These are phyloP conservation scores for Lecanicillium sp. DNA, from an alignment of 2,329 filamentous ascomycete genomes.

Conservation along the genomic window DNA sequence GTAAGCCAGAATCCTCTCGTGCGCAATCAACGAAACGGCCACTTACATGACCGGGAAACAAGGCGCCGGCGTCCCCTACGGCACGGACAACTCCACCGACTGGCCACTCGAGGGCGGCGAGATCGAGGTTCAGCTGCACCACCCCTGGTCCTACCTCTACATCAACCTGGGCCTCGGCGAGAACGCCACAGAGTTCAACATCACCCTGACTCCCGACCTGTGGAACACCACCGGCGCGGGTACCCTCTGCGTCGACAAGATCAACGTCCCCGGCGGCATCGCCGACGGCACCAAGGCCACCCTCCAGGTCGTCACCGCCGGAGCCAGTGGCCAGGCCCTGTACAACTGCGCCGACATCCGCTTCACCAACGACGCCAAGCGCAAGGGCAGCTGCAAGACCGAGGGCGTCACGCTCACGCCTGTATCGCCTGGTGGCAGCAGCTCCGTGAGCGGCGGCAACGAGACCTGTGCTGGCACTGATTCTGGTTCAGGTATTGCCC, in stretches of 20 bases:
- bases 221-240: conserved; percentile 56
- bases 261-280: conserved; percentile 50
- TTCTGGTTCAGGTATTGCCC: no score
- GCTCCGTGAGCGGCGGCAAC: background rate
- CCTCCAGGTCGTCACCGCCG: conserved; percentile 63
- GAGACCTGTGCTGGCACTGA: conserved; percentile 9
- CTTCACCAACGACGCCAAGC: conserved; percentile 48
- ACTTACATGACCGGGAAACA: conserved; percentile 4
- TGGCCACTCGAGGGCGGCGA: conserved; percentile 48
- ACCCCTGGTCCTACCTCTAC: conserved; percentile 47
- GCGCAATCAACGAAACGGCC: background rate
- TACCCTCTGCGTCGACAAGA: conserved; percentile 57
- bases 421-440: conserved; percentile 24
- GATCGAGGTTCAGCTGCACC: conserved; percentile 43
- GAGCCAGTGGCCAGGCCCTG: conserved; percentile 51
- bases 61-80: conserved; percentile 45
- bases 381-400: conserved; percentile 31
- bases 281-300: conserved; percentile 57
- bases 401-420: conserved; percentile 37
- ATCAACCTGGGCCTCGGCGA: conserved; percentile 46
- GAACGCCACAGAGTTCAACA: conserved; percentile 59
- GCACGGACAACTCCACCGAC: conserved; percentile 41
- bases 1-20: conserved; percentile 36
- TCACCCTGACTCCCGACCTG: conserved; percentile 55
- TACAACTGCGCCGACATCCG: conserved; percentile 75